Base-by-base conservation (phyloP, 805 yeast genomes). In the Ascoidea tarda region DNA sequence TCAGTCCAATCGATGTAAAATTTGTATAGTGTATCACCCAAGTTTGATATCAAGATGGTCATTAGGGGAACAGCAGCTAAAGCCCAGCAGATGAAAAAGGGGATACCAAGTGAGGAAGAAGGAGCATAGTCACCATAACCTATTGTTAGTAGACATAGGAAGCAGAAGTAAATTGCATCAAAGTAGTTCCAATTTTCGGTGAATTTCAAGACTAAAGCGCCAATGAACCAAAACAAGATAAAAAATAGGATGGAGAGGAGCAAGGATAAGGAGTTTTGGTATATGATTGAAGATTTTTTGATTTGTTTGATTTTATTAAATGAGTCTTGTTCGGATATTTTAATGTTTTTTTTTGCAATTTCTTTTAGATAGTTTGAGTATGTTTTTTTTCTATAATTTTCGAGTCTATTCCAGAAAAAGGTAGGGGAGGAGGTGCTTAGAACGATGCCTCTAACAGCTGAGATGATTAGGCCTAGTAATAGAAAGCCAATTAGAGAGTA, bases 61-160 rank as follows among this genome's bases (percentile, higher is more conserved):
- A 88, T 87, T 51, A 87, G 70, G 1, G 96, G 96, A 28, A 89
- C 82, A 0, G 96, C 95, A 5, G 80, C 69, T 21, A 89, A 63
- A 0, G 89, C 84, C 96, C 96, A 89, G 6, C 79, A 66, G 6
- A 86, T 79, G 59, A 88, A 88, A 58, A 87, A 78, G 0, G 83
- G 76, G 47, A 84, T 68, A 0, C 95, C 95, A 5, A 84, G 82
- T 0, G 81, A 66, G 0, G 81, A 66, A 1, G 50, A 53, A 0
- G 96, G 95, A 1, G 79, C 71, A 58, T 70, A 80, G 61, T 82
- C 89, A 33, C 96, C 96, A 65, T 85, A 87, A 0, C 96, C 96
- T 53, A 89, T 84, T 0, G 96, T 86, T 5, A 87, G 66, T 51
- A 89, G 73, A 60, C 91, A 81, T 46, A 85, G 67, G 56, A 84